Evolutionary conservation across 768 basidiomycete genomes (phyloP), one percentile per base, ranked within the genome.

Genomic region (Phanerochaete carnosa): DNA sequence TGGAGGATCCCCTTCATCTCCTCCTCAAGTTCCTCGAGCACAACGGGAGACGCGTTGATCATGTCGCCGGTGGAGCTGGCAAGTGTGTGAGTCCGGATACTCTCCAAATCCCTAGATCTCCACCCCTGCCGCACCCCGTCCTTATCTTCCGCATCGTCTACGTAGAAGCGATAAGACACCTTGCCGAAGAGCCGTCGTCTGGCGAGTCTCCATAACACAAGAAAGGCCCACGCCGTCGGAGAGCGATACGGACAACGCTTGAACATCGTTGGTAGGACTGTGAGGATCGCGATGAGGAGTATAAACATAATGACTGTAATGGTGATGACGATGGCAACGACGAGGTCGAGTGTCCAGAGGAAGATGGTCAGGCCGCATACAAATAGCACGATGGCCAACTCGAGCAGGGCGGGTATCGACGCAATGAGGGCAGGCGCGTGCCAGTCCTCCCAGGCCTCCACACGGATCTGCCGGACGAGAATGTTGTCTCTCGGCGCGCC

Each of bases 391-490:
- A 69, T 54, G 19, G 66, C 62, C 1, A 62, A 15, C 45, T 65
- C 64, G 12, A 69, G 63, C 7, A 67, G 54, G 4, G 62, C 54
- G 28, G 68, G 68, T 3, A 69, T 57, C 8, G 66, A 22, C 13
- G 58, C 46, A 9, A 64, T 62, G n/a, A 66, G 60, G 9, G 26
- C 47, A 1, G 45, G n/a, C 6, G 64, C 61, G 50, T 61, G 32
- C 71, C 71, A 72, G 19, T 55, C 50, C 1, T 59, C 45, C 28
- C 70, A 62, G 25, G 63, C 65, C n/a, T 66, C 59, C 23, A 63
- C 53, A 19, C 71, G 66, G 25, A 66, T 66, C 19, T 71, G 71
- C 2, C 69, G 68, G 15, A 63, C 52, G 4, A 64, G 65, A 9
- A 64, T 65, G 43, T 65, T 61, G 35, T 66, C 65, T 12, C 66